Conservation (phyloP, 2,329 filamentous ascomycete genomes). For the Colletotrichum tropicale region DNA sequence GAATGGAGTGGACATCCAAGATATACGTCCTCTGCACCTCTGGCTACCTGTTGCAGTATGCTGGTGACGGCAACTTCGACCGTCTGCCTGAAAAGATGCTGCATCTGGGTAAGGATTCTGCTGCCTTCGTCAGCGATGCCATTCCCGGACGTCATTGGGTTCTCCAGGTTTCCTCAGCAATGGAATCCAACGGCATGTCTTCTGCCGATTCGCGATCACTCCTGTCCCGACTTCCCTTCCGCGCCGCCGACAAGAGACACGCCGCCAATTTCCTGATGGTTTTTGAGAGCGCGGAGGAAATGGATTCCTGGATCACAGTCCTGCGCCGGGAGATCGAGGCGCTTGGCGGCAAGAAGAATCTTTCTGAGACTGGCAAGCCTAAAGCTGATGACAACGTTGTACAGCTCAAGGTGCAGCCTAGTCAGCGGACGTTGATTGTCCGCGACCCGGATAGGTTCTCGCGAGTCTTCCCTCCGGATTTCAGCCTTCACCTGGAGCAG, state of each 20-base stretch:
- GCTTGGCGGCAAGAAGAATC: conserved; percentile 68
- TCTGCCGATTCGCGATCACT: conserved; percentile 62
- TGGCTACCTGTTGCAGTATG: conserved; percentile 77
- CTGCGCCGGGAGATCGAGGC: conserved; percentile 74
- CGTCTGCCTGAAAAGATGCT: conserved; percentile 76
- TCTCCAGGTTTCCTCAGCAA: conserved; percentile 72
- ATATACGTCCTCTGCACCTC: conserved; percentile 74
- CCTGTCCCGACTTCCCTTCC: conserved; percentile 68
- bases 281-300: conserved; percentile 73
- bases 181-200: conserved; percentile 61
- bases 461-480: conserved; percentile 38
- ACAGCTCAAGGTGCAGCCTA: conserved; percentile 42
- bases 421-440: conserved; percentile 52
- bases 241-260: conserved; percentile 58
- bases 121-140: conserved; percentile 79
- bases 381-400: conserved; percentile 43
- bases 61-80: conserved; percentile 72
- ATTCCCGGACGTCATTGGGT: conserved; percentile 85
- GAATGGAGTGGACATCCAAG: conserved; percentile 72
- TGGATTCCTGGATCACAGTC: conserved; percentile 76
- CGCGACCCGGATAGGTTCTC: conserved; percentile 53
- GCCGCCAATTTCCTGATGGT: conserved; percentile 73
- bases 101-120: conserved; percentile 74
- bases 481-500: conserved; percentile 33
- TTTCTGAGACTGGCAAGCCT: conserved; percentile 63